Evolutionary conservation across 1,284 basidiomycete genomes (phyloP).

Genomic region (Pyrrhoderma noxium): DNA sequence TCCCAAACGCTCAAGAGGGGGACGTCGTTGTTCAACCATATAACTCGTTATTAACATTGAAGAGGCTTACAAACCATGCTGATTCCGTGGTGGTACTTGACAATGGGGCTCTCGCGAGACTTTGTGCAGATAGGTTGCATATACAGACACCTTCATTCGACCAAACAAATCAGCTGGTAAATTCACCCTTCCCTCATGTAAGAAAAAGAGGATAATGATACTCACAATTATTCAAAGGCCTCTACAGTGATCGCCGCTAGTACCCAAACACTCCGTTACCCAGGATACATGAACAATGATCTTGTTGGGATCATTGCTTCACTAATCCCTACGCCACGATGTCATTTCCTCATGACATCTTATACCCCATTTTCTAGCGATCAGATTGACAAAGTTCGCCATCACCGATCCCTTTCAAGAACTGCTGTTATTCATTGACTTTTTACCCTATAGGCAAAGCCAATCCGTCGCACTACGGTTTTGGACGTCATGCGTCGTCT

Average conservation of each 20-base stretch:
- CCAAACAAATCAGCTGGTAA: conserved; percentile 90
- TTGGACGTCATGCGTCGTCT: conserved; percentile 98
- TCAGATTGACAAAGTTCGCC: conserved; percentile 80
- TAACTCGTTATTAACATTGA: conserved; percentile 92
- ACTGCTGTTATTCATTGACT: not conserved
- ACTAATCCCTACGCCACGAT: conserved; percentile 96
- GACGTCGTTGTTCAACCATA: conserved; percentile 99
- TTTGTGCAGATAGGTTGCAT: conserved; percentile 88
- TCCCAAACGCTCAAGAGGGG: conserved; percentile 86
- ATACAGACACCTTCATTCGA: conserved; percentile 88
- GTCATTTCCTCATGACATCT: conserved; percentile 99
- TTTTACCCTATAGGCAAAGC: conserved; percentile 55
- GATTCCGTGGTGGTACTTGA: conserved; percentile 97
- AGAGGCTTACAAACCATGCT: conserved; percentile 92
- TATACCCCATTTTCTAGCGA: conserved; percentile 99
- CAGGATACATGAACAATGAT: conserved; percentile 99
- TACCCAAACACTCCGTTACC: conserved; percentile 95
- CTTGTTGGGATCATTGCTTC: conserved; percentile 96
- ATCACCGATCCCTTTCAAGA: not conserved
- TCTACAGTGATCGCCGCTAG: conserved; percentile 96
- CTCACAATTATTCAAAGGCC: conserved; percentile 45
- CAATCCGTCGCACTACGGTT: conserved; percentile 89
- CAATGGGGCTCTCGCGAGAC: conserved; percentile 89
- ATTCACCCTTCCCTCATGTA: conserved; percentile 18
- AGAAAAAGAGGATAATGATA: not conserved